phyloP scores from a whole-genome alignment of 1,139 yeast genomes.

The Blastobotrys malaysiensis region DNA sequence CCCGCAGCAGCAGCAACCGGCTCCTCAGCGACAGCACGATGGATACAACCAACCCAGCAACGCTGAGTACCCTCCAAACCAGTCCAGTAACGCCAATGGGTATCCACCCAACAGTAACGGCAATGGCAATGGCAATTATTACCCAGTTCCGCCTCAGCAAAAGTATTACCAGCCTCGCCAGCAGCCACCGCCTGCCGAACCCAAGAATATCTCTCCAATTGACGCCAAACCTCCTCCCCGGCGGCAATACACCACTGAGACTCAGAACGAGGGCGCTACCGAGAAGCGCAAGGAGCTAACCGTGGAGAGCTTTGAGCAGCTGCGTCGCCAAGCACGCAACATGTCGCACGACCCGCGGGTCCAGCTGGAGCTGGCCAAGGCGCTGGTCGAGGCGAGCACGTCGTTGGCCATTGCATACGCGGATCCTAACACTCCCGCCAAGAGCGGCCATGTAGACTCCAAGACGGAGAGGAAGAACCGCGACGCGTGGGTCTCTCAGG shows the following conservation, averaged over 20 bases:
- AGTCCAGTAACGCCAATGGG: background rate
- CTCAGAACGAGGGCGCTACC: constrained; percentile 13
- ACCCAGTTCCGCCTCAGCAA: constrained; percentile 10
- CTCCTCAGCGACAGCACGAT: background rate
- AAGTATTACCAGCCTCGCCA: constrained; percentile 1
- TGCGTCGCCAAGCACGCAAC: constrained; percentile 27
- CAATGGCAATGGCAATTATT: background rate
- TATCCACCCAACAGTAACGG: background rate
- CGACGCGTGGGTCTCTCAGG: constrained; percentile 50
- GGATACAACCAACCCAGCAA: too few relatives aligned
- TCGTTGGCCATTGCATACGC: constrained; percentile 28
- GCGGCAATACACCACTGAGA: constrained; percentile 20
- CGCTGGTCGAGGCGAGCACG: constrained; percentile 33
- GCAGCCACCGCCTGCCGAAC: constrained; percentile 1
- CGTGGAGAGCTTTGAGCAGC: constrained; percentile 29
- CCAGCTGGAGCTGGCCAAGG: constrained; percentile 36
- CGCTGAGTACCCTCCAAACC: background rate
- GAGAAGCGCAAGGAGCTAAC: constrained; percentile 21
- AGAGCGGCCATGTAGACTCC: constrained; percentile 30
- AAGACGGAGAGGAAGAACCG: constrained; percentile 47
- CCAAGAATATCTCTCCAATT: background rate
- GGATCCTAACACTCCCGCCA: constrained; percentile 31
- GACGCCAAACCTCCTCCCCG: constrained; percentile 26
- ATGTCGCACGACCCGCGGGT: constrained; percentile 29
- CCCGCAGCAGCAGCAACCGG: constrained; percentile 2